Evolutionary conservation across 2,329 filamentous ascomycete species (phyloP).

Genomic region (Fusarium annulatum): DNA sequence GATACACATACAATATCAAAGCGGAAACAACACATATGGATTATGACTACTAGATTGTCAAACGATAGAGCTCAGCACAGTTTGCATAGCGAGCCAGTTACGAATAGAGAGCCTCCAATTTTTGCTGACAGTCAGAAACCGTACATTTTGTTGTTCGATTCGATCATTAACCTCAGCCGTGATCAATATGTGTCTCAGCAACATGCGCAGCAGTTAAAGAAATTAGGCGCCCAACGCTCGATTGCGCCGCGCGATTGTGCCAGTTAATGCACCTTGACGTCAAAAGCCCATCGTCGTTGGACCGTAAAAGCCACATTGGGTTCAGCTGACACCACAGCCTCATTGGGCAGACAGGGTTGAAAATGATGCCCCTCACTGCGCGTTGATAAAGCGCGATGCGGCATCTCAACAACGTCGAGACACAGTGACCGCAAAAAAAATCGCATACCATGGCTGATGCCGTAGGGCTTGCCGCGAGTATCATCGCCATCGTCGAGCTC

Average conservation of each 20-base stretch:
- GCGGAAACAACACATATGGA: constrained; percentile 8
- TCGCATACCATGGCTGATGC: not conserved
- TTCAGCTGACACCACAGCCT: not conserved
- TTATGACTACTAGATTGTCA: constrained; percentile 12
- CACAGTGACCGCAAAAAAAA: accelerated
- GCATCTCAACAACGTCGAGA: accelerated
- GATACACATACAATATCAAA: not conserved
- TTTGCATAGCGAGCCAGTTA: not conserved
- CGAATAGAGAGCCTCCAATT: not conserved
- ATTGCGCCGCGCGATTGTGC: not conserved
- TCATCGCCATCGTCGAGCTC: not conserved
- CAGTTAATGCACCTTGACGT: not conserved
- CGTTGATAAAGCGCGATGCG: accelerated
- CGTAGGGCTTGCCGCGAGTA: not conserved
- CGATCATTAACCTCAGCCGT: too few species aligned
- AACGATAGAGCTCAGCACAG: not conserved
- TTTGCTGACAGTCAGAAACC: too few species aligned
- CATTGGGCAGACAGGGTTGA: not conserved
- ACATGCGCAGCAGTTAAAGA: too few species aligned
- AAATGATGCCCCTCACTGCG: not conserved
- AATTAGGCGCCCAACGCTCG: not conserved
- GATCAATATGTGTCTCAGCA: too few species aligned
- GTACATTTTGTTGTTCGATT: too few species aligned
- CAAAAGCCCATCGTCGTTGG: accelerated
- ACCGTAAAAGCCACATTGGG: accelerated